Base-by-base conservation (phyloP, 352 stramenopile species). In the Elongisporangium undulatum region DNA sequence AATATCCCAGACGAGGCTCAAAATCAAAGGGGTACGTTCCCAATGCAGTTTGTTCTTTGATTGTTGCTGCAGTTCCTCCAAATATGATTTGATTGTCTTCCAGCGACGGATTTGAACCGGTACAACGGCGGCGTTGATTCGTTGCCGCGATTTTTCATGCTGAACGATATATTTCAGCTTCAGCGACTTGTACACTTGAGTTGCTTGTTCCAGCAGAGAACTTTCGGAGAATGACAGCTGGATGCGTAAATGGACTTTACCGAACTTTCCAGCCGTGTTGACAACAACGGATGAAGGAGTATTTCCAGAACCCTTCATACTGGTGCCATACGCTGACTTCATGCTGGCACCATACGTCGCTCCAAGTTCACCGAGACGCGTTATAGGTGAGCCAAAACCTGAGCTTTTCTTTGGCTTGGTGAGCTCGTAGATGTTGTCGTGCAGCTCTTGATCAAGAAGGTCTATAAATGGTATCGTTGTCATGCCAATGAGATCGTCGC, bases 1-100 rank as follows among this genome's bases (percentile, higher is more conserved):
- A 61, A 90, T 88, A 49, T 92, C 82, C 77, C 82, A 89, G 7
- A 92, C 76, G 3, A 88, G 68, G 39, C 67, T 87, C 9, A 92
- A 62, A 10, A 92, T 55, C 22, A 87, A 63, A 7, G 82, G 82
- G 0, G 82, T 90, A 13, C 69, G 71, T 22, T 82, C 69, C 82
- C 79, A 92, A 41, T 92, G 77, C 21, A 92, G 55, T 51, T 87
- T 92, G 7, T 66, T 56, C 5, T 38, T 63, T 0, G 74, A 57
- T 38, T 90, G 79, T 3, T 38, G 56, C 34, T 69, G 71, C 2
- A 92, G 62, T 24, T 85, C 72, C 17, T 90, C 77, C 3, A 92
- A 41, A 26, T 89, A 79, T 0, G 66, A 65, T 53, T 85, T 76
- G 24, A 89, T 65, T 0, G 71, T 85, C 62, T 76, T 67, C 82